phyloP scores from a whole-genome alignment of 2,329 filamentous ascomycete genomes.

The Colletotrichum siamense region DNA sequence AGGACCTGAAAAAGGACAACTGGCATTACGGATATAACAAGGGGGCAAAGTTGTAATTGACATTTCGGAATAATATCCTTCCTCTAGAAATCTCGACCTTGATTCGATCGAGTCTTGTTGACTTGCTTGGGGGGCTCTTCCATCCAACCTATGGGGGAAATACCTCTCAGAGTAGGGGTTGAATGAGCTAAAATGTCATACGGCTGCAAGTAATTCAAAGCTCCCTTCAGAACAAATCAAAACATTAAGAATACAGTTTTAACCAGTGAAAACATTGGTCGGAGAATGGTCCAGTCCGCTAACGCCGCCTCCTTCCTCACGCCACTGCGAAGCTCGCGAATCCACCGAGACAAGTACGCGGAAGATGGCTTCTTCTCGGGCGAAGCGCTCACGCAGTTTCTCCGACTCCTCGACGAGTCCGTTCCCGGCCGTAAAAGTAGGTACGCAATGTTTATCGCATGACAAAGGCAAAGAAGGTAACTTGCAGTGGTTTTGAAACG shows the following conservation, averaged over 20 bases:
- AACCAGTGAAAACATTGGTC: not conserved
- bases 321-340: slow-evolving; percentile 6
- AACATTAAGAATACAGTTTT: fast-evolving
- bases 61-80: not conserved
- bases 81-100: not conserved
- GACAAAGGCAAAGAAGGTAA: not conserved
- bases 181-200: not conserved
- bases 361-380: slow-evolving; percentile 1
- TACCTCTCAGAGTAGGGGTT: not conserved
- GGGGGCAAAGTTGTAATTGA: not conserved
- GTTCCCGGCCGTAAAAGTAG: slow-evolving; percentile 34
- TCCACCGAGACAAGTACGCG: slow-evolving; percentile 2
- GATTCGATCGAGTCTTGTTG: not conserved
- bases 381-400: slow-evolving; percentile 29
- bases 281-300: slow-evolving; percentile 33
- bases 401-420: slow-evolving; percentile 33
- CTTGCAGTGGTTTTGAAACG: not conserved
- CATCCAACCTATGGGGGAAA: not conserved
- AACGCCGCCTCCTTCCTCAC: slow-evolving; percentile 24
- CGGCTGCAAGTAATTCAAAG: not conserved
- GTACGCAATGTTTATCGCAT: not conserved
- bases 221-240: not conserved
- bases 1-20: slow-evolving; percentile 34
- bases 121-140: fast-evolving
- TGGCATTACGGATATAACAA: slow-evolving; percentile 49